Base-by-base conservation (phyloP, 441 rosid species). In the Erysimum cheiri region DNA sequence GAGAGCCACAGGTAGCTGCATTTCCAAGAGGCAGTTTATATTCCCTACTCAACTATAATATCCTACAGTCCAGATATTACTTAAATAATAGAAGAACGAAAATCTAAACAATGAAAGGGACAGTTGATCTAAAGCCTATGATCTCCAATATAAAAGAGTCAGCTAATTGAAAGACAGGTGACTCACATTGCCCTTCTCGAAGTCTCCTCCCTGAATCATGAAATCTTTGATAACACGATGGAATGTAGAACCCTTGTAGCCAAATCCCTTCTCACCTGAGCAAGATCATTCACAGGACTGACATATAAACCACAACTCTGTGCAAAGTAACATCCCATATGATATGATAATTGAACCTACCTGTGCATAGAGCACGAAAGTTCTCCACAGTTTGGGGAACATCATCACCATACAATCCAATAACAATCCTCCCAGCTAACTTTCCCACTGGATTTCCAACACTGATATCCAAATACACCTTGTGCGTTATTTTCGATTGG, bases 151-250 rank as follows among this genome's bases (percentile, higher is more conserved):
- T 24, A 0, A 28, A 6, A 37, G 39, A 15, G n/a, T 14, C 40
- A 36, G 40, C 12, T 36, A 5, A 29, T 29, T 3, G 32, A 29
- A 35, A 9, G 53, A 36, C 15, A 64, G 47, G 48, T 2, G 35
- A 67, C 98, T 50, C 79, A 92, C 99, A 87, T 95, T 95, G 74
- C 95, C 99, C 77, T 92, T 91, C 54, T 95, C 99, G 48, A 95
- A 95, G 74, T 95, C 98, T 15, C 99, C 99, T 72, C 99, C 99
- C 74, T 92, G 99, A 77, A 95, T 95, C 99, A 95, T 90, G 83
- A 92, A 95, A 85, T 94, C 98, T 67, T 82, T 88, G 75, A 95
- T 95, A 65, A 95, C 97, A 50, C 99, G 98, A 70, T 95, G 99
- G 71, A 95, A 85, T 0, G 86, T 41, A 0, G 93, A 95, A 70